Evolutionary conservation across 371 early-diverging fungal species (phyloP).

Genomic region (Globomyces sp.): DNA sequence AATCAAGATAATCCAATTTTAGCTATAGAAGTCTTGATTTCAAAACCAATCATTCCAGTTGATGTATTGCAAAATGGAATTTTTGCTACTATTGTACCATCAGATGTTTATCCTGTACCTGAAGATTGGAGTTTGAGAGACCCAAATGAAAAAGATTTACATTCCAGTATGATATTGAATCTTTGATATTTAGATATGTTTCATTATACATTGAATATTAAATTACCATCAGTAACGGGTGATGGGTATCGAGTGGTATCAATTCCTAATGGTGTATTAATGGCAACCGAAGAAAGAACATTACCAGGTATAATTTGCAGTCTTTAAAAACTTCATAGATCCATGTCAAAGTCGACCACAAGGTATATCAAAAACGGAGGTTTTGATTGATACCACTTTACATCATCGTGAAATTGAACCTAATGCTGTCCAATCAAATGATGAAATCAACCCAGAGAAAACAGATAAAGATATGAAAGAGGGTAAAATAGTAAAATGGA

Average conservation of each 20-base stretch:
- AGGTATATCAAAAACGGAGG: not conserved
- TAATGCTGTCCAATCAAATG: not conserved
- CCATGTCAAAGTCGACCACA: not conserved
- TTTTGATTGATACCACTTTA: not conserved
- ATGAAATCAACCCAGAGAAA: not conserved
- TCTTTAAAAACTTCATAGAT: not conserved
- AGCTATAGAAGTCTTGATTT: constrained; percentile 36
- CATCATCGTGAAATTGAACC: no score
- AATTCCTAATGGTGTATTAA: not conserved
- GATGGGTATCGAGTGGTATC: constrained; percentile 1
- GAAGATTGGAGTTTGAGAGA: constrained; percentile 58
- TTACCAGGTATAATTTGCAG: not conserved
- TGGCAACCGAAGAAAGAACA: not conserved
- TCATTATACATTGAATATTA: constrained; percentile 38
- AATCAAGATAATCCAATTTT: constrained; percentile 35
- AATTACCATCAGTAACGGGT: constrained; percentile 37
- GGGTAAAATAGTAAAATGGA: constrained; percentile 30
- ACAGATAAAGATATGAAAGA: constrained; percentile 1
- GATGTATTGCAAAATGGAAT: constrained; percentile 42
- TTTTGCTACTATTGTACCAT: constrained; percentile 39
- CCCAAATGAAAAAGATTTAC: constrained; percentile 53
- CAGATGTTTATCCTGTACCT: constrained; percentile 49
- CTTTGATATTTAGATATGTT: constrained; percentile 39
- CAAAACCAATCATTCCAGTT: constrained; percentile 33
- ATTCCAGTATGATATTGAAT: constrained; percentile 40